These are phyloP conservation scores for Lignosus rhinocerotis DNA, from an alignment of 1,284 basidiomycete genomes.

Conservation along the genomic window DNA sequence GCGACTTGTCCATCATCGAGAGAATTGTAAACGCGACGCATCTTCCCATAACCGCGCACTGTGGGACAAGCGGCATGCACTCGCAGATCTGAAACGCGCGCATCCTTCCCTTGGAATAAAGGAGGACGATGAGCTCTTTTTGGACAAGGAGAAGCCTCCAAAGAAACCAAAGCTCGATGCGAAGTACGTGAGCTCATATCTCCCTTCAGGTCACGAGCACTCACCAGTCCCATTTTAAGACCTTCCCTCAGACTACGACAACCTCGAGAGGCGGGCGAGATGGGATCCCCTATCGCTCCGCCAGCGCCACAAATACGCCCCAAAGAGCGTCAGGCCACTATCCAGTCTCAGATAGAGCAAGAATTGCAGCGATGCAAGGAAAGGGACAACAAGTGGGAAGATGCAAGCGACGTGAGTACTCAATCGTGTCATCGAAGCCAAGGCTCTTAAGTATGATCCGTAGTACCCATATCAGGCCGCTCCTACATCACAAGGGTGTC, in stretches of 20 bases:
- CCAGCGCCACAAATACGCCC: slow-evolving; percentile 56
- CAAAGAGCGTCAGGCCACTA: slow-evolving; percentile 62
- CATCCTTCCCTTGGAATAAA: slow-evolving; percentile 69
- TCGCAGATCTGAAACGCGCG: slow-evolving; percentile 82
- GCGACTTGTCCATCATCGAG: slow-evolving; percentile 68
- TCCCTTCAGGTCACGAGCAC: neutral
- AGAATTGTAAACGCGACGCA: slow-evolving; percentile 71
- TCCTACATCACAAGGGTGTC: slow-evolving; percentile 47
- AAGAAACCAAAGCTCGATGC: slow-evolving; percentile 54
- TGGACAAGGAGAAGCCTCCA: slow-evolving; percentile 70
- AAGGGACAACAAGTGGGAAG: slow-evolving; percentile 83
- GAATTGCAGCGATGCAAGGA: slow-evolving; percentile 70
- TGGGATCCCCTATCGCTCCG: slow-evolving; percentile 42
- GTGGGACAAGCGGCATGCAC: slow-evolving; percentile 77
- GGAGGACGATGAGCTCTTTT: slow-evolving; percentile 80
- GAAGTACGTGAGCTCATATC: slow-evolving; percentile 39
- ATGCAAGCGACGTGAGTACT: slow-evolving; percentile 70
- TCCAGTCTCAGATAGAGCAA: slow-evolving; percentile 69
- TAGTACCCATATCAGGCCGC: slow-evolving; percentile 66
- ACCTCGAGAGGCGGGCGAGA: slow-evolving; percentile 42
- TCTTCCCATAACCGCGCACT: slow-evolving; percentile 62
- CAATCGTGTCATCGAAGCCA: neutral
- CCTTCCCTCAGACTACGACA: slow-evolving; percentile 50
- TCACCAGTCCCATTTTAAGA: slow-evolving; percentile 16
- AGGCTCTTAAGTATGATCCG: neutral